These are phyloP conservation scores for Penicillium sp. DNA, from an alignment of 2,329 filamentous ascomycete species.

Conservation along the genomic window DNA sequence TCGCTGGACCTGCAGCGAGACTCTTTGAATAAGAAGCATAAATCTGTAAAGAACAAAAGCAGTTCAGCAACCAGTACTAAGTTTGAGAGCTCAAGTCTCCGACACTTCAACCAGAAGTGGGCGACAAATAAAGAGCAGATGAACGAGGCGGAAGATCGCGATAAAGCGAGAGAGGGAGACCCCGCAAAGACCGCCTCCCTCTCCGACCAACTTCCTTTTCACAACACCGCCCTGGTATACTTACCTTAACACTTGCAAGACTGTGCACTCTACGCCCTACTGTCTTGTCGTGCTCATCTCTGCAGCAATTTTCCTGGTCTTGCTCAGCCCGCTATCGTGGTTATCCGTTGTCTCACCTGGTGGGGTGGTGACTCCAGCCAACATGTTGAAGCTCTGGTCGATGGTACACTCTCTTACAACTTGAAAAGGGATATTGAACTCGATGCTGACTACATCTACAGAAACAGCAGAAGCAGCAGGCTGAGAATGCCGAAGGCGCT, in stretches of 20 bases:
- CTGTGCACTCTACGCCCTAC: background rate
- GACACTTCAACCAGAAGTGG: too few species aligned
- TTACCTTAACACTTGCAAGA: background rate
- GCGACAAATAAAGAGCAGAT: too few species aligned
- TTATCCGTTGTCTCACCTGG: slow-evolving; percentile 8
- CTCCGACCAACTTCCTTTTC: background rate
- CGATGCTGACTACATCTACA: slow-evolving; percentile 22
- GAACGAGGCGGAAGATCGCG: slow-evolving; percentile 1
- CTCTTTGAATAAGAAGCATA: too few species aligned
- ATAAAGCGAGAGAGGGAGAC: background rate
- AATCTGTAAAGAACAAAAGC: too few species aligned
- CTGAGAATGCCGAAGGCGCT: slow-evolving; percentile 82
- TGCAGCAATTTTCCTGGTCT: background rate
- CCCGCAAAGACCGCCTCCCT: background rate
- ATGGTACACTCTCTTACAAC: slow-evolving; percentile 60
- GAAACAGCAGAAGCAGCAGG: slow-evolving; percentile 86
- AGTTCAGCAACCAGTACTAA: too few species aligned
- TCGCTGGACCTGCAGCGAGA: too few species aligned
- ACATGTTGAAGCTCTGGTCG: slow-evolving; percentile 99
- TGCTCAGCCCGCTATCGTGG: background rate
- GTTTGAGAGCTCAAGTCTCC: too few species aligned
- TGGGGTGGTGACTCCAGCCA: slow-evolving; percentile 39
- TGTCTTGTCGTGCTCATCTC: background rate
- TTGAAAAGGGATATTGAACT: background rate
- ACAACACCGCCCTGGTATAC: background rate